phyloP scores from a whole-genome alignment of 139 green algal species.

The Micractinium sp. region DNA sequence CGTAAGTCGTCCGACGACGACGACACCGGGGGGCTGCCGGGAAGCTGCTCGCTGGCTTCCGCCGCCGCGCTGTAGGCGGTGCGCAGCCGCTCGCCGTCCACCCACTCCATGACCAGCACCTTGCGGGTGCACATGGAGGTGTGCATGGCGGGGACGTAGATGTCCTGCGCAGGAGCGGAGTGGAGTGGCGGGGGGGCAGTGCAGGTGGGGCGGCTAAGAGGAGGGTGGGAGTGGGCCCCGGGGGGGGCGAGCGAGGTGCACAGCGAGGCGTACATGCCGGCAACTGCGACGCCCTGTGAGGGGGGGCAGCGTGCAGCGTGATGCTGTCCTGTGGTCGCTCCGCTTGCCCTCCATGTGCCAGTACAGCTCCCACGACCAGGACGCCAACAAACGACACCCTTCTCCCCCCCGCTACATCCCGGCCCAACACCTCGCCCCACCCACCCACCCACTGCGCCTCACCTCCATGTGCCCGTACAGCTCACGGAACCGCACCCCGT shows the following conservation, averaged over 20 bases:
- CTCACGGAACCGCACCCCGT: slow-evolving; percentile 69
- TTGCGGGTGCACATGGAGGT: slow-evolving; percentile 52
- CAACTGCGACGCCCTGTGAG: too few species aligned
- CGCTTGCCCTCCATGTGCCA: slow-evolving; percentile 61
- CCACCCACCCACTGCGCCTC: slow-evolving; percentile 1
- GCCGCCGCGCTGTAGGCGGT: slow-evolving; percentile 35
- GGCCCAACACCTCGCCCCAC: neutral
- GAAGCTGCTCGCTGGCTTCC: neutral
- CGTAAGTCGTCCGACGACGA: slow-evolving; percentile 71
- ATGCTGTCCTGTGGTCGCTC: too few species aligned
- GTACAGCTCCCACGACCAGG: slow-evolving; percentile 60
- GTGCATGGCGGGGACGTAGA: too few species aligned
- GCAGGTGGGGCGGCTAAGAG: too few species aligned
- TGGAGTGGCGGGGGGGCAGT: too few species aligned
- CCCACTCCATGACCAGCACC: slow-evolving; percentile 93
- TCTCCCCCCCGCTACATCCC: neutral
- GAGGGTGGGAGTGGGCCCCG: too few species aligned
- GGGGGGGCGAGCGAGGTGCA: too few species aligned
- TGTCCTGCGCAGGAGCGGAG: too few species aligned
- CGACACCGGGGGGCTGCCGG: neutral
- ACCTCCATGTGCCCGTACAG: slow-evolving; percentile 73
- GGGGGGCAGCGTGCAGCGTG: too few species aligned
- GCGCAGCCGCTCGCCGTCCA: slow-evolving; percentile 83
- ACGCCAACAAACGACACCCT: too few species aligned
- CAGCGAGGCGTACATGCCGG: too few species aligned